Percentiles rank a stretch among this genome's conserved stretches.
phyloP scores from a whole-genome alignment of 176 grass and related monocot genomes.

The Pharus latifolius region DNA sequence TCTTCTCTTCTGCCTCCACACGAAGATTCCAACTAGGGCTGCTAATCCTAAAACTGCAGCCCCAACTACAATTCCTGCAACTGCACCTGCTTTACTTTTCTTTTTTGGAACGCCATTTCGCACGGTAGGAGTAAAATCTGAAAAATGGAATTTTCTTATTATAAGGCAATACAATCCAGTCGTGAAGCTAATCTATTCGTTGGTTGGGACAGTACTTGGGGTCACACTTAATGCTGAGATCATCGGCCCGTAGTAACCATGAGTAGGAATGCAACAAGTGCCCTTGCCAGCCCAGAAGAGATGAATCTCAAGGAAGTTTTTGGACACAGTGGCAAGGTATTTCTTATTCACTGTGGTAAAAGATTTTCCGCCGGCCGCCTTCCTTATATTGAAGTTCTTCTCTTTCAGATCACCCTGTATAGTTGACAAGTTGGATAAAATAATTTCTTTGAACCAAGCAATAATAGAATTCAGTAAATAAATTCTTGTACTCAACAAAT shows the following conservation, averaged over 20 bases:
- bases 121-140: slow-evolving; percentile 44
- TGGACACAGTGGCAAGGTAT: slow-evolving; percentile 40
- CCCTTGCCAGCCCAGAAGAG: slow-evolving; percentile 95
- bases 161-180: no score
- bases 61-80: no score
- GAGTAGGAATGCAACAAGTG: slow-evolving; percentile 62
- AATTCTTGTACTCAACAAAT: no score
- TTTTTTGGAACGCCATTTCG: neutral
- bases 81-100: no score
- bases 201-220: no score
- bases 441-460: slow-evolving; percentile 38
- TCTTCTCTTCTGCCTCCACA: no score
- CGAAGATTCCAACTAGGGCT: no score
- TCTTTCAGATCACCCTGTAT: slow-evolving; percentile 56
- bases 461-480: no score
- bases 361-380: slow-evolving; percentile 50
- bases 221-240: slow-evolving; percentile 69
- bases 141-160: slow-evolving; percentile 1
- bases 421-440: slow-evolving; percentile 29
- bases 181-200: no score
- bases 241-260: slow-evolving; percentile 65
- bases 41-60: no score
- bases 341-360: slow-evolving; percentile 37
- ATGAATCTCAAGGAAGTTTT: slow-evolving; percentile 89
- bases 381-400: slow-evolving; percentile 76